A percentile compares a stretch with the other conserved stretches of the same genome.
These are phyloP conservation scores for Ceratocystis harringtonii DNA, from an alignment of 2,329 filamentous ascomycete species.

Conservation along the genomic window DNA sequence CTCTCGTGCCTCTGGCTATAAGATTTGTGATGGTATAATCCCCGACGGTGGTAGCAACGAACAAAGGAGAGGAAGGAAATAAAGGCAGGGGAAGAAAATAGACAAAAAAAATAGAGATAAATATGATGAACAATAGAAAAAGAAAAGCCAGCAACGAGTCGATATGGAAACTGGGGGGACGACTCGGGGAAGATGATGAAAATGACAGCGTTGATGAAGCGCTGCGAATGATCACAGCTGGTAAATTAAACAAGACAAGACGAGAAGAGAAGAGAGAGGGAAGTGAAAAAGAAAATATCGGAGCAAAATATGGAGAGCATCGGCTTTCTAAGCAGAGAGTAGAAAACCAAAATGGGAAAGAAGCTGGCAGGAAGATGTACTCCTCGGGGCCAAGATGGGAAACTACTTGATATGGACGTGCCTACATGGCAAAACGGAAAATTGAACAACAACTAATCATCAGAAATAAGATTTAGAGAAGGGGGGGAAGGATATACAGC, in stretches of 20 bases:
- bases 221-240: constrained; percentile 3
- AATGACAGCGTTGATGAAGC: constrained; percentile 1
- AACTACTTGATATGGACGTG: too few relatives aligned
- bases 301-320: neutral
- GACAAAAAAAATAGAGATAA: constrained; percentile 1
- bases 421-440: neutral
- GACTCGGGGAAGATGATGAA: constrained; percentile 2
- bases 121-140: neutral
- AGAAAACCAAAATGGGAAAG: neutral
- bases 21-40: neutral
- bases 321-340: neutral
- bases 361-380: neutral
- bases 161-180: neutral
- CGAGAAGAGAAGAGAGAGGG: neutral
- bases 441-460: too few relatives aligned
- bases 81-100: neutral
- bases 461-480: too few relatives aligned
- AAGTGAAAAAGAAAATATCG: neutral
- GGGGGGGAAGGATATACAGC: too few relatives aligned
- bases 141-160: neutral
- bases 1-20: neutral
- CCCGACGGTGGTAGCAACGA: neutral
- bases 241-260: neutral
- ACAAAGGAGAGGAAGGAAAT: constrained; percentile 1
- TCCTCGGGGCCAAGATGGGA: too few relatives aligned